Base-by-base conservation (phyloP, 352 stramenopile genomes). In the Halophytophthora batemanensis region DNA sequence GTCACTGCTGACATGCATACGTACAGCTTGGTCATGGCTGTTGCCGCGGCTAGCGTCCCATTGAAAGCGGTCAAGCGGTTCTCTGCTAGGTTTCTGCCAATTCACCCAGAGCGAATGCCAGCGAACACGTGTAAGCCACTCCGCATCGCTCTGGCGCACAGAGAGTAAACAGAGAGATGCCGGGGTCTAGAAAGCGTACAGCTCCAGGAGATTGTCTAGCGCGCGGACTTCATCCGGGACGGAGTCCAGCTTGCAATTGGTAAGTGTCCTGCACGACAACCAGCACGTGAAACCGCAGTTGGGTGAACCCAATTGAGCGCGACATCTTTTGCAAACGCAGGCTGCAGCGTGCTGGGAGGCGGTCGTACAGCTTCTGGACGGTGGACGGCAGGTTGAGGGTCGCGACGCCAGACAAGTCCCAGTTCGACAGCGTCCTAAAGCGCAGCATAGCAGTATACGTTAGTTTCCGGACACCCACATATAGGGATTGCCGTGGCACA, bases 401-500 rank as follows among this genome's bases (percentile, higher is more conserved):
- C 38, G 34, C 44, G 3, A 75, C 33, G 12, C 43, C 59, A 35
- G 65, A 59, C 53, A 87, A 56, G 44, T 87, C 59, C 77, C 74
- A 87, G 64, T 87, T 82, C n/a, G 68, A 68, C 47, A 87, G 56
- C 28, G 63, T 77, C 17, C 77, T 87, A 37, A 8, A 28, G 1
- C 19, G 37, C 18, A 21, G 22, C 15, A 31, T 25, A 46, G 1
- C 45, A 6, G 15, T 14, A 43, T 22, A 5, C n/a, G 31, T 50
- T 8, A 40, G 18, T 50, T n/a, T 40, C 31, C 19, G 11, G 6
- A 8, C 39, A 6, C 13, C 7, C 13, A 31, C 14, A 45, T 8
- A 31, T 8, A 4, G 25, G 25, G 28, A 37, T 25, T 4, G 5
- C 13, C 23, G 28, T 34, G 7, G 21, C 17, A 33, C 10, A 33